Evolutionary conservation across 306 rosid genomes (phyloP), one percentile per base, ranked within the genome.

Genomic region (Chamaecrista fasciculata): DNA sequence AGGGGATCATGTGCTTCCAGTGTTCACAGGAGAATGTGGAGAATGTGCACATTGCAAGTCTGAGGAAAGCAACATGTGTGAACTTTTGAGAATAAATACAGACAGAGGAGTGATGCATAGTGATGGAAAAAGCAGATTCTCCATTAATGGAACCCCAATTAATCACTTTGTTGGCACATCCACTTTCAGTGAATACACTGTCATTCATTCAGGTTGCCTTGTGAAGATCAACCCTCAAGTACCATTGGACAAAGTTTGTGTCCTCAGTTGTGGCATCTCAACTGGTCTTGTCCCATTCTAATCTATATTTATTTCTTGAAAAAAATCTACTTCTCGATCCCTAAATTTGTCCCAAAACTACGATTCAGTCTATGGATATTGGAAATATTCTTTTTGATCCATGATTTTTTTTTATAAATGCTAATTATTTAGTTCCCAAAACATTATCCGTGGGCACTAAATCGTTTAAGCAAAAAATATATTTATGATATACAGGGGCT

Each of bases 61-160:
- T 1, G 94, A 85, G 63, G 98, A 93, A 56, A 90, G 98, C 83
- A 93, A 93, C 88, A 82, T 93, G 97, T 93, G 98, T 56, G 94
- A 93, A 26, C 90, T 88, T 1, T 84, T 93, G 0, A 80, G 98
- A 74, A 90, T 93, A 81, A 90, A 93, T 70, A 88, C 98, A 0
- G 98, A 93, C 33, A 63, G 96, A 11, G 96, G 96, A 6, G 86
- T 81, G 6, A 88, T 93, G 98, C 56, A 88, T 71, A 39, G 3
- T 12, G 98, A 88, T 4, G 86, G 80, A 19, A 44, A 87, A 75
- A 5, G 90, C 0, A 84, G 97, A 62, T 93, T 93, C 78, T 86
- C 94, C 9, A 87, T 56, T 7, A 80, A 85, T 2, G 97, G 97
- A 69, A 70, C 90, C 14, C 98, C 97, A 0, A 71, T 90, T 19